These are phyloP conservation scores for Xerocomus potaroensis DNA, from an alignment of 768 basidiomycete species.

Conservation along the genomic window DNA sequence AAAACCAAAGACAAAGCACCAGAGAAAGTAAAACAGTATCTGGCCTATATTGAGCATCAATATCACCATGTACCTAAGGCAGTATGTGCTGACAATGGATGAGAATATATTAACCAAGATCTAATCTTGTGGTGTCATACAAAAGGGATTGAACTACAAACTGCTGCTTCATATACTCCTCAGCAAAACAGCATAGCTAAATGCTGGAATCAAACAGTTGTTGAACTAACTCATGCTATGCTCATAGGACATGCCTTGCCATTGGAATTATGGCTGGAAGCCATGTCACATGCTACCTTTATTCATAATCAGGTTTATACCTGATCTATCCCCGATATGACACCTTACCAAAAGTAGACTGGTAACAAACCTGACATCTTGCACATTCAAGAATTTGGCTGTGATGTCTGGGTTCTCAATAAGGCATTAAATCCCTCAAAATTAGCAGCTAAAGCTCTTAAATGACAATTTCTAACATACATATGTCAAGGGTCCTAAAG, in stretches of 20 bases:
- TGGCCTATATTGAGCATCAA: constrained; percentile 11
- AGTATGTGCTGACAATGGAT: constrained; percentile 30
- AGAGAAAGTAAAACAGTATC: background rate
- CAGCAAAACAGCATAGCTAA: constrained; percentile 39
- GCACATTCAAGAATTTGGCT: background rate
- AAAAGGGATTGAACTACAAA: constrained; percentile 30
- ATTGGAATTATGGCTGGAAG: background rate
- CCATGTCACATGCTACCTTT: background rate
- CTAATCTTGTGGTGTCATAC: constrained; percentile 18
- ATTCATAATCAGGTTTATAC: background rate
- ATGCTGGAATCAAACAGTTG: constrained; percentile 30
- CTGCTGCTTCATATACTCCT: constrained; percentile 34
- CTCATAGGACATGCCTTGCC: constrained; percentile 10
- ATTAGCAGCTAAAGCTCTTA: background rate
- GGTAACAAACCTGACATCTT: background rate
- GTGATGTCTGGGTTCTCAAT: background rate
- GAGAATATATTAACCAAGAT: constrained; percentile 27
- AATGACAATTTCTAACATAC: no score
- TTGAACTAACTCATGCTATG: constrained; percentile 32
- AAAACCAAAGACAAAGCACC: background rate
- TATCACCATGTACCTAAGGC: background rate
- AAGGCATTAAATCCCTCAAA: background rate
- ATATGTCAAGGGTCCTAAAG: no score
- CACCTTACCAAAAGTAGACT: background rate
- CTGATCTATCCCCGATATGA: background rate